Base-by-base conservation (phyloP, 129 eudicot genomes). In the Tagetes patula region DNA sequence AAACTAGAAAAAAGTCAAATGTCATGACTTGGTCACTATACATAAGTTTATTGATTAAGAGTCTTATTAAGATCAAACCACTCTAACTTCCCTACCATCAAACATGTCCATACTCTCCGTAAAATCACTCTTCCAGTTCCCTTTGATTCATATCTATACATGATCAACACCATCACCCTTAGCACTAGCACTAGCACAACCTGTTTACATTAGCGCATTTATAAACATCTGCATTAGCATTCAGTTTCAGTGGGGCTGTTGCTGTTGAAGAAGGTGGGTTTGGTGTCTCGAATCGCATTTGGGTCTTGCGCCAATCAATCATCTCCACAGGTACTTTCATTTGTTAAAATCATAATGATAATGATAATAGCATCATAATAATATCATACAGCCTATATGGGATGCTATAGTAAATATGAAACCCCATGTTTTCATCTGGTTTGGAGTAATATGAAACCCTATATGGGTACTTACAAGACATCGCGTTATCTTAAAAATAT, bases 281-380 rank as follows among this genome's bases (percentile, higher is more conserved):
- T 72, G 27, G 50, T 82, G 1, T 79, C 87, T n/a, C 87, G 89
- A 37, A 82, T 87, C 12, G 87, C 89, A 50, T 87, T 84, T 14
- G 89, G 92, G 32, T 84, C 87, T 46, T 87, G 92, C 80, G 77
- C 85, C 70, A 82, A 84, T 73, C 89, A 87, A 82, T 69, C 75
- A 53, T 69, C 83, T 54, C 87, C 92, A 6, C 92, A 84, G 86
- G 87, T 11, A 20, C 27, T 20, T 42, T 42, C 47, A 5, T 42
- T 6, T 5, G 47, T 5, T 41, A 41, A 41, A 4, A 0, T 42
- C 5, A 42, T 6, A 42, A 5, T 1, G 10, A 42, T 5, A 42
- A 6, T 42, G 8, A 42, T 5, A 9, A 4, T 42, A 7, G 1
- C 8, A 4, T 42, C 0, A 3, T 42, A 5, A 8, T 42, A 42